Percentiles rank a stretch among this genome's conserved stretches.
phyloP scores from a whole-genome alignment of 2,329 filamentous ascomycete genomes.

The Trichoderma polysporum region DNA sequence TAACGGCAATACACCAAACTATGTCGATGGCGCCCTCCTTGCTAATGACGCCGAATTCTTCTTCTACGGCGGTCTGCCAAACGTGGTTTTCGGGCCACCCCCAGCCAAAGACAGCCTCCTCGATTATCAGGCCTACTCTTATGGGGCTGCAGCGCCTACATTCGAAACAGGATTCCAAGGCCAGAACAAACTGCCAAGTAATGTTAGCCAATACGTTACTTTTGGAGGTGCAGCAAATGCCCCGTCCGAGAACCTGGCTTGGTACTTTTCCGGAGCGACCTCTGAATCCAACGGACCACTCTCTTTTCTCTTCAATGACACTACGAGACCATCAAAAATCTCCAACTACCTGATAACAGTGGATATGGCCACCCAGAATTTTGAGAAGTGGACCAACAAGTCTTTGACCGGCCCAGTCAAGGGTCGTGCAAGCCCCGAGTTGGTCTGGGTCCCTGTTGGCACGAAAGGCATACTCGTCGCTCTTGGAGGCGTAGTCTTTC shows the following conservation, averaged over 20 bases:
- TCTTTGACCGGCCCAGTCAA: constrained; percentile 51
- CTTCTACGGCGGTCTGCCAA: constrained; percentile 59
- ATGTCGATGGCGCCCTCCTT: constrained; percentile 63
- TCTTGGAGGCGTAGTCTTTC: constrained; percentile 69
- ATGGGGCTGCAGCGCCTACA: constrained; percentile 44
- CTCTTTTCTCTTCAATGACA: constrained; percentile 38
- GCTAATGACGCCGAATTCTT: constrained; percentile 63
- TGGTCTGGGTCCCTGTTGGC: constrained; percentile 77
- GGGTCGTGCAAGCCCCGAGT: constrained; percentile 61
- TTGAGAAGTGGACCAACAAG: constrained; percentile 56
- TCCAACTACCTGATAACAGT: constrained; percentile 61
- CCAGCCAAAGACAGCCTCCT: constrained; percentile 47
- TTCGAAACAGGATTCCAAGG: constrained; percentile 47
- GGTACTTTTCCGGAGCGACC: constrained; percentile 67
- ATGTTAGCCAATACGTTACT: constrained; percentile 61
- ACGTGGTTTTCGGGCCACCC: constrained; percentile 34
- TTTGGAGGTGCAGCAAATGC: constrained; percentile 63
- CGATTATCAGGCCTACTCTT: constrained; percentile 53
- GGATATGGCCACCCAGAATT: constrained; percentile 53
- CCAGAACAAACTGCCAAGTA: constrained; percentile 40
- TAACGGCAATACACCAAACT: constrained; percentile 56
- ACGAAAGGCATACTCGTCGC: constrained; percentile 73
- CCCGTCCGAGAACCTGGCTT: constrained; percentile 69
- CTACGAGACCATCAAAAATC: constrained; percentile 42
- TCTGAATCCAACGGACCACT: constrained; percentile 52